Evolutionary conservation across 768 basidiomycete species (phyloP).

Genomic region (Podaxis sp.): DNA sequence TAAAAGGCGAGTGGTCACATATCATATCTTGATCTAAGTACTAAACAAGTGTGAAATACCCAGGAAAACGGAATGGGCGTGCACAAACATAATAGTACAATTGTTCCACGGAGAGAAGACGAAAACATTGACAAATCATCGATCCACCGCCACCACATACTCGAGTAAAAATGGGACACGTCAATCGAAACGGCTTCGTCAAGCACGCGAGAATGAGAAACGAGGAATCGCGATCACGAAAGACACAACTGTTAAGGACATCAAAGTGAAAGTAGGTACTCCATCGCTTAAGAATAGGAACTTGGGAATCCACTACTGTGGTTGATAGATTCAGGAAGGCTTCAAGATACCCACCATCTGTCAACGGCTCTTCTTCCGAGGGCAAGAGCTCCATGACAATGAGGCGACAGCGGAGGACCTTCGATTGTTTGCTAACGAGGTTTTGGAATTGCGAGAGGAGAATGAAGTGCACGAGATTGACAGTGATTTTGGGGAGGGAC

Average conservation of each 20-base stretch:
- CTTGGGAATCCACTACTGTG: neutral
- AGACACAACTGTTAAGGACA: slow-evolving; percentile 70
- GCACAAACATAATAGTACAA: slow-evolving; percentile 62
- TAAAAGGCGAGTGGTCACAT: slow-evolving; percentile 41
- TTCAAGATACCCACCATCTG: slow-evolving; percentile 72
- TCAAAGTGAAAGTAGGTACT: slow-evolving; percentile 64
- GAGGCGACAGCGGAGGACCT: slow-evolving; percentile 54
- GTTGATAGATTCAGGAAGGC: slow-evolving; percentile 54
- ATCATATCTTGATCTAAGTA: slow-evolving; percentile 7
- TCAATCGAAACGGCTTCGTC: slow-evolving; percentile 72
- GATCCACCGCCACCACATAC: slow-evolving; percentile 20
- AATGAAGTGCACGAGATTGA: slow-evolving; percentile 57
- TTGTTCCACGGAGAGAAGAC: slow-evolving; percentile 25
- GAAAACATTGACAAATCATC: slow-evolving; percentile 16
- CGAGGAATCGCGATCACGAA: slow-evolving; percentile 58
- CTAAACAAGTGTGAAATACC: neutral
- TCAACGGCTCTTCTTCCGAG: slow-evolving; percentile 66
- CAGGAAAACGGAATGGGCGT: slow-evolving; percentile 57
- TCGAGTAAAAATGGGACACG: slow-evolving; percentile 46
- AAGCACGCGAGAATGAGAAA: slow-evolving; percentile 43
- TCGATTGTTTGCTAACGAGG: slow-evolving; percentile 51
- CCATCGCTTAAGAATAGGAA: neutral
- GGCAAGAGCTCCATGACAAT: slow-evolving; percentile 65
- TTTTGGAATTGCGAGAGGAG: slow-evolving; percentile 64
- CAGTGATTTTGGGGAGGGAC: slow-evolving; percentile 44